Conservation (phyloP, 192 early-diverging fungal genomes). For the Neocallimastix lanati region DNA sequence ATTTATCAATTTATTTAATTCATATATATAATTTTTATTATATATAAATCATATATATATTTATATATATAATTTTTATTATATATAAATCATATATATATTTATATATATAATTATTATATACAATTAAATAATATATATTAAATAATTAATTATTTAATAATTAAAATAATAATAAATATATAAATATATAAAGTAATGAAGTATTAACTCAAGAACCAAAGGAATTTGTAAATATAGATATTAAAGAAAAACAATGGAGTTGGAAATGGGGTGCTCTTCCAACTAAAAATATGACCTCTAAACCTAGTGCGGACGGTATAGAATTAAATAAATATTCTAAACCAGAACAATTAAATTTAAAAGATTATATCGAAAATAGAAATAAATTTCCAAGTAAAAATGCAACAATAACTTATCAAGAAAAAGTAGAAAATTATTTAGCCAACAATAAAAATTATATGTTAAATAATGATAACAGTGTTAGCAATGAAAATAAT, state of each 20-base stretch:
- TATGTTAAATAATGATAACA: background rate
- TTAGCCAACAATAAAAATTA: background rate
- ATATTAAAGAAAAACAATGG: background rate
- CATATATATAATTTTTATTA: no score
- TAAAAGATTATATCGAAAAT: background rate
- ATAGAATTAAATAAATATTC: background rate
- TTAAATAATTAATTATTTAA: no score
- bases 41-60: no score
- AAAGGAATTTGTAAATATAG: background rate
- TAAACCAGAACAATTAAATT: background rate
- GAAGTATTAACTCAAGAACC: background rate
- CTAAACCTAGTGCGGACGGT: background rate
- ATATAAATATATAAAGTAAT: background rate
- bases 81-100: no score
- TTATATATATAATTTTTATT: no score
- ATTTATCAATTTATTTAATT: no score
- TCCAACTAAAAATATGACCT: background rate
- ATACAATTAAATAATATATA: no score
- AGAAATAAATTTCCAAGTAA: background rate
- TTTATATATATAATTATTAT: no score
- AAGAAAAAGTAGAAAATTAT: background rate
- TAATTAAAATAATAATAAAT: no score
- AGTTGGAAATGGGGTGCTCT: constrained; percentile 2
- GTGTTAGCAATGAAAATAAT: background rate
- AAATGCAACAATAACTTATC: background rate